Evolutionary conservation across 495 filamentous ascomycete species (phyloP).

Genomic region (Lindgomyces ingoldianus): DNA sequence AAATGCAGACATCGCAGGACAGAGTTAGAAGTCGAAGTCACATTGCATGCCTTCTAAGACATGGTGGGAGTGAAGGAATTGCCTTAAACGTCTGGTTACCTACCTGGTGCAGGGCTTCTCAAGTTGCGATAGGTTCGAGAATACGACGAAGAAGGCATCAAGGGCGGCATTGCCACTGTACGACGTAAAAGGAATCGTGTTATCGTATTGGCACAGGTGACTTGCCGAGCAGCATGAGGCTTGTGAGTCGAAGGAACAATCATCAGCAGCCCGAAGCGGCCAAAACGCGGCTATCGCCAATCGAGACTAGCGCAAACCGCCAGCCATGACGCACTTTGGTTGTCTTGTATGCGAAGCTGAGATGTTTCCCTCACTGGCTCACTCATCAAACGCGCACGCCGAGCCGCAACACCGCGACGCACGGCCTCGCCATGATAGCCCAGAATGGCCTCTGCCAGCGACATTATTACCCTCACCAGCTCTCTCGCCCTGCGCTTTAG

Average conservation of each 20-base stretch:
- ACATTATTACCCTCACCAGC: slow-evolving; percentile 51
- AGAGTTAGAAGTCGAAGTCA: not conserved
- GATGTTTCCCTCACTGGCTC: not conserved
- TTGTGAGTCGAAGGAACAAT: not conserved
- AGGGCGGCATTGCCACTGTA: not conserved
- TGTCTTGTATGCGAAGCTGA: not conserved
- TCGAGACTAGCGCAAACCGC: too few species aligned
- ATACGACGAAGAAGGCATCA: not conserved
- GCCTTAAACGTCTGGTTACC: not conserved
- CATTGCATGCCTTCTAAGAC: not conserved
- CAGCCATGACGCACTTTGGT: not conserved
- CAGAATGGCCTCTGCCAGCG: slow-evolving; percentile 22
- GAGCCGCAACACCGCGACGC: slow-evolving; percentile 27
- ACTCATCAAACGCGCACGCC: not conserved
- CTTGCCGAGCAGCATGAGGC: not conserved
- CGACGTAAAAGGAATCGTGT: not conserved
- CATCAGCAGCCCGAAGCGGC: not conserved
- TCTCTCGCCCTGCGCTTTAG: slow-evolving; percentile 62
- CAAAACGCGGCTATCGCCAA: not conserved
- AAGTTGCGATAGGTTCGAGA: not conserved
- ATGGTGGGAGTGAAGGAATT: not conserved
- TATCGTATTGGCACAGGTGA: too few species aligned
- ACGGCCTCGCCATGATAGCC: slow-evolving; percentile 13
- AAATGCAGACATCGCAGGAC: not conserved
- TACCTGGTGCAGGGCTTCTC: not conserved